Evolutionary conservation across 2,329 filamentous ascomycete species (phyloP).

Genomic region (Sclerotinia nivalis): DNA sequence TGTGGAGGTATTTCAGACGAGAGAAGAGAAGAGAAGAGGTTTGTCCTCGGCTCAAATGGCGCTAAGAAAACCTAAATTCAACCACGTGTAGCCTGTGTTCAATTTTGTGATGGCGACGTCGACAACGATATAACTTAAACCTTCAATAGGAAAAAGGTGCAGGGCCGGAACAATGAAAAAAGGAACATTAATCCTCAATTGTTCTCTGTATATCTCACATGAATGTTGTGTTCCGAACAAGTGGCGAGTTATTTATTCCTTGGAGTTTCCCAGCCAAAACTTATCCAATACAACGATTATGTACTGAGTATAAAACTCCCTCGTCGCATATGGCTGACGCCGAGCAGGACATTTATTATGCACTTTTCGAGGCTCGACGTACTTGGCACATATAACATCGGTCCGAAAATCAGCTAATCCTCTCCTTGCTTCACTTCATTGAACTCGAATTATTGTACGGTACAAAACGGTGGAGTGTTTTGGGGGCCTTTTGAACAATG

Average conservation of each 20-base stretch:
- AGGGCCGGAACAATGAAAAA: background rate
- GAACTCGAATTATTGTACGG: background rate
- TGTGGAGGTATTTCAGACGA: background rate
- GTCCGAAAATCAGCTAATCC: constrained; percentile 3
- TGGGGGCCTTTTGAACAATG: background rate
- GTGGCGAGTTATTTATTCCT: background rate
- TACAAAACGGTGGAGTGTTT: background rate
- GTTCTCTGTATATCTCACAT: background rate
- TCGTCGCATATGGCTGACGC: constrained; percentile 12
- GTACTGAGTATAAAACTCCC: background rate
- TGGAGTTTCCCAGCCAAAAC: background rate
- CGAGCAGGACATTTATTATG: background rate
- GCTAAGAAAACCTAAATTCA: constrained; percentile 17
- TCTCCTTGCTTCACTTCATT: background rate
- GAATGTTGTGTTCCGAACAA: constrained; percentile 6
- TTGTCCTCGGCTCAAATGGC: constrained; percentile 11
- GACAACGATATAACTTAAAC: background rate
- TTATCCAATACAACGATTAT: constrained; percentile 4
- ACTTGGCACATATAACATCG: constrained; percentile 19
- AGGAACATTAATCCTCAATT: background rate
- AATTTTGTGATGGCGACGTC: background rate
- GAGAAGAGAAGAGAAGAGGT: background rate
- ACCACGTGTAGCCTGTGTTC: constrained; percentile 10
- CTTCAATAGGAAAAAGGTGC: background rate
- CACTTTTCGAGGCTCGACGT: constrained; percentile 2